Percentiles rank a stretch among this genome's conserved stretches.
These are phyloP conservation scores for Eimeria acervulina DNA, from an alignment of 169 alveolate species.

Conservation along the genomic window DNA sequence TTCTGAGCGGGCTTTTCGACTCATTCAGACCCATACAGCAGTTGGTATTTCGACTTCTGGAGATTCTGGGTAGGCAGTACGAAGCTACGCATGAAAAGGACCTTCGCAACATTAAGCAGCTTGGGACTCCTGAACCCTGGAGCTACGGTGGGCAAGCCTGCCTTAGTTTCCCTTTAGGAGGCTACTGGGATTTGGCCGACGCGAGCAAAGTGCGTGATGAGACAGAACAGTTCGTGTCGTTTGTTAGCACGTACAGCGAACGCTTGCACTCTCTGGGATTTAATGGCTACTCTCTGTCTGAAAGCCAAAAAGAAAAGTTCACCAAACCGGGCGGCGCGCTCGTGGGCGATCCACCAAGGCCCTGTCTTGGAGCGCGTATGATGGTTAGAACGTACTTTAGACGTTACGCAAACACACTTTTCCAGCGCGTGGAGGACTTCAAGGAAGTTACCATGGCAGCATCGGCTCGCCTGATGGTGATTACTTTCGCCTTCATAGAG, in stretches of 20 bases:
- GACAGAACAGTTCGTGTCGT: conserved; percentile 12
- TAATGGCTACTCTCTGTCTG: conserved; percentile 30
- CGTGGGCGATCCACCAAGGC: conserved; percentile 84
- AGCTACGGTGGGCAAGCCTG: conserved; percentile 85
- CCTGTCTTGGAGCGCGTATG: conserved; percentile 94
- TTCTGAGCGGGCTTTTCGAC: conserved; percentile 94
- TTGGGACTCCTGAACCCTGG: conserved; percentile 93
- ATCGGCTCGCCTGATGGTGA: conserved; percentile 77
- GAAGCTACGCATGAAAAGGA: conserved; percentile 94
- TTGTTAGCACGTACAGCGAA: conserved; percentile 26
- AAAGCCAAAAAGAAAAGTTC: neutral
- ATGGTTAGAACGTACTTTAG: conserved; percentile 91
- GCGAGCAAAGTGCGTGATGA: neutral
- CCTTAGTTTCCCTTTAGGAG: conserved; percentile 78
- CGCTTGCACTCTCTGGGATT: conserved; percentile 51
- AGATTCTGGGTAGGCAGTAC: conserved; percentile 92
- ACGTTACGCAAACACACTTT: conserved; percentile 88
- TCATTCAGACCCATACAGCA: conserved; percentile 88
- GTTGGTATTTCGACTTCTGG: conserved; percentile 89
- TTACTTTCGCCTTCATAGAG: conserved; percentile 75
- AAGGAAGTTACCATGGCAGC: conserved; percentile 70
- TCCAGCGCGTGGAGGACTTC: conserved; percentile 83
- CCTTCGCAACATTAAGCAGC: conserved; percentile 91
- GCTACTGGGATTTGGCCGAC: conserved; percentile 41
- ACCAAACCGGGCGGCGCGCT: conserved; percentile 5